Base-by-base conservation (phyloP, 345 rosid species). In the Eucalyptus leucophloia region DNA sequence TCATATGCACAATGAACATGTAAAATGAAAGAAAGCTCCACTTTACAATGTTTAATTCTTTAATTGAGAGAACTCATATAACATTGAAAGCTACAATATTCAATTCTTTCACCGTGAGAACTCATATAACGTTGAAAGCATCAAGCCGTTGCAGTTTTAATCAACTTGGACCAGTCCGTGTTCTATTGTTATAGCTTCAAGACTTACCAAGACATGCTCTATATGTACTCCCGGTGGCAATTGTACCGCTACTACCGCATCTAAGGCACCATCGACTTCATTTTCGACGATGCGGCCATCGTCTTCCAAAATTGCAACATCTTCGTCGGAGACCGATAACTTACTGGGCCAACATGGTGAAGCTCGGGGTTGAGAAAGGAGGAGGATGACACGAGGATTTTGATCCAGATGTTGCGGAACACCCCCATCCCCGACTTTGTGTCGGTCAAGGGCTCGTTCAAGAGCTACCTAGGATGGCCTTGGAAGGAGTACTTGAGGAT, bases 261-360 rank as follows among this genome's bases (percentile, higher is more conserved):
- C 23, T 90, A 96, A 15, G 98, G 98, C 87, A 95, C 98, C 32
- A 90, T 96, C 30, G 98, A 96, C 92, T 96, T 94, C 90, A 97
- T 96, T 86, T 95, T 95, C 60, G 95, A 97, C 6, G 93, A 97
- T 58, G 97, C 98, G 2, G 19, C 93, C 6, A 96, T 81, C 8
- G 92, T 97, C 7, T 88, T 97, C 54, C 97, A 96, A 86, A 97
- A 96, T 88, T 97, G 97, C 54, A 95, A 97, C 93, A 95, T 97
- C 86, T 92, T 96, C 9, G 88, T 96, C 8, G 92, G 69, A 92
- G 90, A 16, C 98, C 95, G 9, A 95, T 95, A 94, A 54, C 88
- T 26, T 92, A 90, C 49, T 98, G 95, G 89, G 89, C 92, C 65
- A 97, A 93, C 90, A 92, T 91, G 91, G 91, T 95, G 86, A 95